Evolutionary conservation across 1,284 basidiomycete genomes (phyloP).

Genomic region (Ganoderma meredithae): DNA sequence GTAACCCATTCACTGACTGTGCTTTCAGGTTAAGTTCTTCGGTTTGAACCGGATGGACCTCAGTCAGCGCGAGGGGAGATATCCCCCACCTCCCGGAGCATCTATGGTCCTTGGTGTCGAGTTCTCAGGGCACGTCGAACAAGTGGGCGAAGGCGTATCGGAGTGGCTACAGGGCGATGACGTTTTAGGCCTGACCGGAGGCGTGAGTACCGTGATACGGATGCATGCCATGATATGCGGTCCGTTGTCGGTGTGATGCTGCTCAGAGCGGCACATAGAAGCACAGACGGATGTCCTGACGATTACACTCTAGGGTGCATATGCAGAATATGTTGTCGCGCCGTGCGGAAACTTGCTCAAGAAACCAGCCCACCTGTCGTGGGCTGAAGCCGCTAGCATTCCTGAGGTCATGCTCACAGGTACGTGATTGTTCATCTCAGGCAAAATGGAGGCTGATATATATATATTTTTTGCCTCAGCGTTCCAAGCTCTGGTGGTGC

Average conservation of each 20-base stretch:
- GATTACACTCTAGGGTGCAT: slow-evolving; percentile 74
- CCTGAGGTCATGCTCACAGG: slow-evolving; percentile 91
- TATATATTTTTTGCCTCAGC: slow-evolving; percentile 58
- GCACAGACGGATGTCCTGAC: not conserved
- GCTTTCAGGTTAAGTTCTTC: slow-evolving; percentile 73
- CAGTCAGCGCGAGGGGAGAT: slow-evolving; percentile 77
- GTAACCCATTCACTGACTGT: not conserved
- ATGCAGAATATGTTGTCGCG: slow-evolving; percentile 88
- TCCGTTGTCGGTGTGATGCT: not conserved
- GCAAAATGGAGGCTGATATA: not conserved
- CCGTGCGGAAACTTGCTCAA: slow-evolving; percentile 73
- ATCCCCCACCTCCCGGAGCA: slow-evolving; percentile 82
- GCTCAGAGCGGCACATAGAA: not conserved
- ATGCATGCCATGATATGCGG: not conserved
- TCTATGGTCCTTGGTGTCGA: slow-evolving; percentile 90
- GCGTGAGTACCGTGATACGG: slow-evolving; percentile 49
- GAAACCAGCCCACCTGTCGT: slow-evolving; percentile 82
- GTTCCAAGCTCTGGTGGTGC: slow-evolving; percentile 81
- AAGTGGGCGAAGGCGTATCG: slow-evolving; percentile 61
- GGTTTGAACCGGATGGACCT: slow-evolving; percentile 93
- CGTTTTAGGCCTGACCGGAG: slow-evolving; percentile 84
- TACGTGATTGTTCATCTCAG: slow-evolving; percentile 33
- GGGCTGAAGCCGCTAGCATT: slow-evolving; percentile 86
- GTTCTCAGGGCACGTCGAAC: slow-evolving; percentile 80
- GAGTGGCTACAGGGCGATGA: slow-evolving; percentile 82